Percentiles rank a stretch among this genome's conserved stretches.
phyloP scores from a whole-genome alignment of 1,284 basidiomycete species.

The Cutaneotrichosporon mucoides region DNA sequence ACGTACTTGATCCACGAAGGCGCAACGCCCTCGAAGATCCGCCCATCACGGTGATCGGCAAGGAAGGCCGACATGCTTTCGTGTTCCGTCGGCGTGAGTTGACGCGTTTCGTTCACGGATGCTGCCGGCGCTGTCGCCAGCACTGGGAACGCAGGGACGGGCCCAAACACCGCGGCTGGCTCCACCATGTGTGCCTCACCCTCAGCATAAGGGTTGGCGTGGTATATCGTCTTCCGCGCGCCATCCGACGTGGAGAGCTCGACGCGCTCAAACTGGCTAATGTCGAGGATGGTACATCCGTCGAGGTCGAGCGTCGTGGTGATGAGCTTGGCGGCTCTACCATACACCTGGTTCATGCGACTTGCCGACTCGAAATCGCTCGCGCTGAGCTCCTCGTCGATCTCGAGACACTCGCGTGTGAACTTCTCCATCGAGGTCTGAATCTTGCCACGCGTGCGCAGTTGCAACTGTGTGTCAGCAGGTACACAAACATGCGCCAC shows the following conservation, averaged over 20 bases:
- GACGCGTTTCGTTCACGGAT: constrained; percentile 20
- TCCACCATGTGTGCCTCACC: constrained; percentile 31
- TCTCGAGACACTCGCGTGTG: constrained; percentile 88
- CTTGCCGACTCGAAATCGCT: constrained; percentile 32
- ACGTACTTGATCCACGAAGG: constrained; percentile 72
- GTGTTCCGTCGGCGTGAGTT: constrained; percentile 65
- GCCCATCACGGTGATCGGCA: constrained; percentile 70
- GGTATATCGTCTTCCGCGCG: constrained; percentile 52
- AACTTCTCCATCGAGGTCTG: constrained; percentile 95
- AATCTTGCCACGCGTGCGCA: constrained; percentile 83
- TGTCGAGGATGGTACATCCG: constrained; percentile 84
- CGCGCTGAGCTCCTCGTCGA: constrained; percentile 56
- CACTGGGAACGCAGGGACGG: constrained; percentile 37
- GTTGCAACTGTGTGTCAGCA: constrained; percentile 62
- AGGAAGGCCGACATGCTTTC: constrained; percentile 70
- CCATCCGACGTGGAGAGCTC: constrained; percentile 50
- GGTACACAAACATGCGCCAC: constrained; percentile 4
- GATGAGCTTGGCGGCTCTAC: constrained; percentile 79
- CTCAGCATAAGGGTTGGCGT: constrained; percentile 43
- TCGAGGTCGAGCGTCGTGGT: constrained; percentile 86
- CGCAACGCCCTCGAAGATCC: constrained; percentile 75
- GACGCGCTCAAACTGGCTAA: constrained; percentile 82
- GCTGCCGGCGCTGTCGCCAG: constrained; percentile 27
- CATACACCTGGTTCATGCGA: constrained; percentile 81
- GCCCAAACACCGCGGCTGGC: constrained; percentile 31